Evolutionary conservation across 768 basidiomycete genomes (phyloP), one percentile per base, ranked within the genome.

Genomic region (Xerocomellus intermedius): DNA sequence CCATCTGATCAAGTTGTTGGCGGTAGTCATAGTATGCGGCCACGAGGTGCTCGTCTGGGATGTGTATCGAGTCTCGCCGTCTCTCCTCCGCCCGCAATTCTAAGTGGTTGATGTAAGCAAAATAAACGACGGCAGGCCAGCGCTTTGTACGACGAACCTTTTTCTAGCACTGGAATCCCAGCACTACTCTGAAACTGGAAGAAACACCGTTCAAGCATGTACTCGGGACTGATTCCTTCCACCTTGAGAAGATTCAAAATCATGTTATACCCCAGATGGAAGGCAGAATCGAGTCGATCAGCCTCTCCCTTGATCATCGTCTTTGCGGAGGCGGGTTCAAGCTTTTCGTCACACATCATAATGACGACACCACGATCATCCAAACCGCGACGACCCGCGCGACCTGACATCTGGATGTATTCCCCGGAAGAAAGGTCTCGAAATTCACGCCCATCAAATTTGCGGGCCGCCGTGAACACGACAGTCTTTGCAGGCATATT

Each of bases 401-500:
- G 91, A 52, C 97, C 97, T 0, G 94, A 95, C 97, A 99, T 99
- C 67, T 99, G 97, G 64, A 98, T 97, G 71, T 99, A 99, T 79
- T 99, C 97, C 54, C 97, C 90, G 1, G 87, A 90, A 0, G 93
- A 93, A 35, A 99, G 77, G 67, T 92, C 92, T 26, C 97, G 82
- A 76, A 97, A 97, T 64, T 95, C 94, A 42, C 83, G 84, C 1
- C 97, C 97, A 69, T 99, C 97, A 64, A 94, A 98, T 74, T 99
- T 99, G 61, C 94, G 86, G 3, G 94, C 88, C 1, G 87, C 82
- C 0, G 94, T 97, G 77, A 99, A 99, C 22, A 99, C 96, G 45
- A 99, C 97, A 4, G 97, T 98, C 77, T 98, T 98, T 17, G 97
- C 97, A 12, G 97, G 97, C 97, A 99, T 99, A 74, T 99, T 99